Conservation (phyloP, 2,329 filamentous ascomycete genomes). For the Cladobotryum protrusum region DNA sequence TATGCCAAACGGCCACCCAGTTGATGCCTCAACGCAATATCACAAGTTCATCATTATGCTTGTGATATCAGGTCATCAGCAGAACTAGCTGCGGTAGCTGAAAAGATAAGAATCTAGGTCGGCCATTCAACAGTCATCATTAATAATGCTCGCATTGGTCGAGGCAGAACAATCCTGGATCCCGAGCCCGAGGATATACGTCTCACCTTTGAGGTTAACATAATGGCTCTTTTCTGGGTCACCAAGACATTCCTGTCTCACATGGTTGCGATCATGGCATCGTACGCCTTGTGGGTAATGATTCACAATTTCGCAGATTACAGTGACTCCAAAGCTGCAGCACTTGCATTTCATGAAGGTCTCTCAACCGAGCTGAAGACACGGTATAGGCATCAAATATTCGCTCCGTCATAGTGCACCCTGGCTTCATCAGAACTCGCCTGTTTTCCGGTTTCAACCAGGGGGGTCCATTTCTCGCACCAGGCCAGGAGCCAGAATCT, state of each 20-base stretch:
- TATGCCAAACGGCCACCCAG: constrained; percentile 4
- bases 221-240: constrained; percentile 61
- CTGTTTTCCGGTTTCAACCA: constrained; percentile 47
- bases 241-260: constrained; percentile 59
- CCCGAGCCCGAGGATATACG: constrained; percentile 52
- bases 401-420: constrained; percentile 60
- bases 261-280: constrained; percentile 66
- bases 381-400: constrained; percentile 58
- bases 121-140: constrained; percentile 64
- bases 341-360: constrained; percentile 62
- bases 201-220: constrained; percentile 66
- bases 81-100: constrained; percentile 46
- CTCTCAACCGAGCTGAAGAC: constrained; percentile 52
- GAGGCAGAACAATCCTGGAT: constrained; percentile 56
- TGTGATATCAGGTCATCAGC: constrained; percentile 61
- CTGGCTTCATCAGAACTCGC: constrained; percentile 34
- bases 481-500: constrained; percentile 32
- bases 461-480: constrained; percentile 33
- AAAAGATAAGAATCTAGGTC: constrained; percentile 46
- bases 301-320: constrained; percentile 64
- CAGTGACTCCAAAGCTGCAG: constrained; percentile 58
- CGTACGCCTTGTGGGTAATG: constrained; percentile 53
- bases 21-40: constrained; percentile 18
- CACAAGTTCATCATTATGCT: constrained; percentile 60
- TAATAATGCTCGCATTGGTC: constrained; percentile 63